phyloP scores from a whole-genome alignment of 2,329 filamentous ascomycete genomes.

The Penicillium sp. region DNA sequence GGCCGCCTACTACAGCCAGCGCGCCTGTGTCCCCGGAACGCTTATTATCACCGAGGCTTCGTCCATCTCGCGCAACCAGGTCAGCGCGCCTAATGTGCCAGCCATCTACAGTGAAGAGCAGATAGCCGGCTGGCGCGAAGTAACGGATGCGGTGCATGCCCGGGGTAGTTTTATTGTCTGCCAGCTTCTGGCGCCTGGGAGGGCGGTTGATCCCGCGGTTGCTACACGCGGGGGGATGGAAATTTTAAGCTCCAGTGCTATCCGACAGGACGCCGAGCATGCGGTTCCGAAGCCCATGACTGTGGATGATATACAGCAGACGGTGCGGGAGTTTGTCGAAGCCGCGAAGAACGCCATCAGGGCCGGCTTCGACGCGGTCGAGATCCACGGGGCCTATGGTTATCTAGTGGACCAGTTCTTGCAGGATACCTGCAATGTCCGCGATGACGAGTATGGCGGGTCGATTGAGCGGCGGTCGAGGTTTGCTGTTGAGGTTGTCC shows the following conservation, averaged over 20 bases:
- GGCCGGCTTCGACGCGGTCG: conserved; percentile 59
- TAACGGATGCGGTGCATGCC: conserved; percentile 67
- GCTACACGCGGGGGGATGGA: conserved; percentile 21
- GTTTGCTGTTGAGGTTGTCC: conserved; percentile 59
- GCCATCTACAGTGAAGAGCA: conserved; percentile 65
- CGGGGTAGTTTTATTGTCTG: conserved; percentile 65
- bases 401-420: conserved; percentile 59
- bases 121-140: conserved; percentile 62
- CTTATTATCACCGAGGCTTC: conserved; percentile 65
- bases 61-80: conserved; percentile 51
- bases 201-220: conserved; percentile 52
- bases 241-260: conserved; percentile 27
- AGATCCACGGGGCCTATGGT: conserved; percentile 56
- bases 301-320: conserved; percentile 49
- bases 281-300: conserved; percentile 38
- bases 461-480: conserved; percentile 56
- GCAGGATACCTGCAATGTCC: conserved; percentile 53
- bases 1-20: conserved; percentile 60
- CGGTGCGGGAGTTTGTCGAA: conserved; percentile 48
- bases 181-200: conserved; percentile 67
- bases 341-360: conserved; percentile 58
- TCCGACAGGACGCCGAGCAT: conserved; percentile 23
- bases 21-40: conserved; percentile 58
- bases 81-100: conserved; percentile 57
- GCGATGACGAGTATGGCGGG: conserved; percentile 58